Percentiles rank a stretch among this genome's conserved stretches.
These are phyloP conservation scores for Trichoderma parareesei DNA, from an alignment of 495 filamentous ascomycete genomes.

Conservation along the genomic window DNA sequence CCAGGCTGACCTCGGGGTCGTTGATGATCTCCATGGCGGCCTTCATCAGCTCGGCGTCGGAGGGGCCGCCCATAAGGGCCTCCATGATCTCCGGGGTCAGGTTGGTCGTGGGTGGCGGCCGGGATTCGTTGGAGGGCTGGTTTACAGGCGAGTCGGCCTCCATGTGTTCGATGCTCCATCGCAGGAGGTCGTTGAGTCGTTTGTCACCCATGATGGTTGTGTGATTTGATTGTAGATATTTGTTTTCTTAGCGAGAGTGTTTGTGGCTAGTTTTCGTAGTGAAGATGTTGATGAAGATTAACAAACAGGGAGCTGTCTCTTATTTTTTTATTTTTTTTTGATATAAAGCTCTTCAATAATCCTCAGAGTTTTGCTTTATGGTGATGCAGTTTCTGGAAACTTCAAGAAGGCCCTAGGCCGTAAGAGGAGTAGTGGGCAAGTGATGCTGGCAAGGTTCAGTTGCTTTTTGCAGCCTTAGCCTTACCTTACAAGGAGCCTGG, in stretches of 20 bases:
- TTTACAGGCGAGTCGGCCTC: conserved; percentile 20
- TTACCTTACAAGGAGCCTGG: not conserved
- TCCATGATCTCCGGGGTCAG: conserved; percentile 61
- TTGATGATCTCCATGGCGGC: conserved; percentile 67
- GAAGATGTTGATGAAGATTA: not conserved
- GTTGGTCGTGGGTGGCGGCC: conserved; percentile 23
- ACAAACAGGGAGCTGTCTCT: not conserved
- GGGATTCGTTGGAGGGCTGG: conserved; percentile 32
- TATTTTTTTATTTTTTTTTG: not conserved
- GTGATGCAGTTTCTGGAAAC: conserved; percentile 12
- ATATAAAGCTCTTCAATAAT: not conserved
- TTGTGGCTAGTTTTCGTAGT: not conserved
- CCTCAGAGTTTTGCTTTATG: not conserved
- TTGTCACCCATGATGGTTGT: conserved; percentile 29
- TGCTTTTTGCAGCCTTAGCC: conserved; percentile 11
- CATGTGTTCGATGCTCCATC: conserved; percentile 89
- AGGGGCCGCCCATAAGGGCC: conserved; percentile 66
- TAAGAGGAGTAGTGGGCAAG: conserved; percentile 7
- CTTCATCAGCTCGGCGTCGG: conserved; percentile 85
- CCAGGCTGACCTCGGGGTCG: conserved; percentile 52
- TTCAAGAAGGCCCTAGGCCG: conserved; percentile 10
- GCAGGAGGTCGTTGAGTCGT: conserved; percentile 63
- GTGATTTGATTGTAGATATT: not conserved
- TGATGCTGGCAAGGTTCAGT: not conserved
- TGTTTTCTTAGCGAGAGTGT: conserved; percentile 9